Evolutionary conservation across 176 grass and related monocot genomes (phyloP).

Genomic region (Pontederia paniculata): DNA sequence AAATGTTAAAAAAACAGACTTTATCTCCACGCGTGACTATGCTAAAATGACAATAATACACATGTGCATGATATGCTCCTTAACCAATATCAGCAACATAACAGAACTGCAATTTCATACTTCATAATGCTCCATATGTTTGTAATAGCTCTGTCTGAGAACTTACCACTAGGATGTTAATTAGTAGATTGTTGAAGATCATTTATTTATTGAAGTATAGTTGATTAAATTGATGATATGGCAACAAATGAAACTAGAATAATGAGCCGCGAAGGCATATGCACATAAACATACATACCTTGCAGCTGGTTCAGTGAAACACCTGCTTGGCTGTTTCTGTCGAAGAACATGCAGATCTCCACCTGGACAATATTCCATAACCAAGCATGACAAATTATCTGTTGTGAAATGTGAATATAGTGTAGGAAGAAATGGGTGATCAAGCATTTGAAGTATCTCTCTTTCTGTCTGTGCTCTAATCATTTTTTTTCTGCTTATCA

Average conservation of each 20-base stretch:
- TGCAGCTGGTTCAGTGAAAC: constrained; percentile 68
- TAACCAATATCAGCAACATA: no score
- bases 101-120: no score
- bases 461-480: constrained; percentile 88
- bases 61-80: no score
- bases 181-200: no score
- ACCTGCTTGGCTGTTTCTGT: constrained; percentile 72
- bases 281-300: constrained; percentile 39
- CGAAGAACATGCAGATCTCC: constrained; percentile 94
- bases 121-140: no score
- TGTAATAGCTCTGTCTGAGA: no score
- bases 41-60: constrained; percentile 3
- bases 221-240: neutral
- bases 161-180: no score
- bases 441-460: constrained; percentile 91
- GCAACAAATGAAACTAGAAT: constrained; percentile 10
- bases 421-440: constrained; percentile 93
- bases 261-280: neutral
- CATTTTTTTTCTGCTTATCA: constrained; percentile 87
- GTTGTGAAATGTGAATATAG: constrained; percentile 91
- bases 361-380: constrained; percentile 95
- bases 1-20: neutral
- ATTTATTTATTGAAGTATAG: no score
- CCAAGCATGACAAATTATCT: constrained; percentile 91
- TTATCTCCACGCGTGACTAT: neutral